Percentiles rank a stretch among this genome's conserved stretches.
phyloP scores from a whole-genome alignment of 176 grass and related monocot species.

The Thalia dealbata region DNA sequence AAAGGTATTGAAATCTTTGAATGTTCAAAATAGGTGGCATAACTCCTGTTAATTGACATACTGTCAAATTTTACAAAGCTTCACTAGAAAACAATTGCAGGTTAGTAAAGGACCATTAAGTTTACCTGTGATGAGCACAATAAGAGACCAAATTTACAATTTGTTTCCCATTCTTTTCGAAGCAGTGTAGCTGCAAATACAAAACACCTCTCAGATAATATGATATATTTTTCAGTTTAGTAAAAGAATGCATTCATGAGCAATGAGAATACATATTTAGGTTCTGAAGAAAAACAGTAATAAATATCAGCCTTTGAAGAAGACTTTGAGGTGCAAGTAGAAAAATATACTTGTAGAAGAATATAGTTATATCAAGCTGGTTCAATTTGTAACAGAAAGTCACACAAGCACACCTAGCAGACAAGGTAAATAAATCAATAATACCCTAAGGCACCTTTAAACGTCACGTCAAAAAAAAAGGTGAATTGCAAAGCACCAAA shows the following conservation, averaged over 20 bases:
- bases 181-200: constrained; percentile 61
- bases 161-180: constrained; percentile 51
- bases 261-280: constrained; percentile 3
- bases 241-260: constrained; percentile 7
- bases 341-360: neutral
- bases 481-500: neutral
- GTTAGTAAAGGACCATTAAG: neutral
- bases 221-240: constrained; percentile 1
- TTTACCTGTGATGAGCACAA: constrained; percentile 76
- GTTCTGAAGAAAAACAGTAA: no score
- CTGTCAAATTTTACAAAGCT: neutral
- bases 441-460: no score
- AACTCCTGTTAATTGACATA: neutral
- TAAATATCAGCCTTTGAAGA: no score
- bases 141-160: constrained; percentile 66
- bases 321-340: neutral
- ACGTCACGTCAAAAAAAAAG: no score
- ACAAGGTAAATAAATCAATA: no score
- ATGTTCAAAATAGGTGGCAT: neutral
- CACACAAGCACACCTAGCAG: no score
- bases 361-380: no score
- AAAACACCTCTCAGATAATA: neutral
- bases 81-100: constrained; percentile 4
- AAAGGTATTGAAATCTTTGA: neutral
- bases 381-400: no score